Evolutionary conservation across 306 rosid genomes (phyloP), one percentile per base, ranked within the genome.

Genomic region (Betula pendula): DNA sequence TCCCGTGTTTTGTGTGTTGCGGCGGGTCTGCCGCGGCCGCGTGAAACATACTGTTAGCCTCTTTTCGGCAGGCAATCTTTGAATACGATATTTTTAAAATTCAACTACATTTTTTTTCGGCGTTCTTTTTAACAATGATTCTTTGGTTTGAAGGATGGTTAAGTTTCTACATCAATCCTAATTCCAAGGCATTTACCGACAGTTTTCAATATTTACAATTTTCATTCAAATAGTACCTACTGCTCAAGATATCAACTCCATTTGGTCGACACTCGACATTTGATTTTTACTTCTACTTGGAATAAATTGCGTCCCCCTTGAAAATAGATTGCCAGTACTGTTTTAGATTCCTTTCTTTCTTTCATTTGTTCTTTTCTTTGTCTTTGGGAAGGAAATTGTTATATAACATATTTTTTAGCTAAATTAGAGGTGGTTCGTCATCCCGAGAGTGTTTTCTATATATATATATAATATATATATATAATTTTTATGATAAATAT

Each of bases 21-120:
- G 9, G 47, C 69, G 1, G 70, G 40, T 66, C 70, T 66, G 47
- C 27, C 70, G 70, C 17, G 70, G 8, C 70, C 70, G 70, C 70
- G 70, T 66, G 44, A 19, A 3, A 38, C 48, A 9, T 31, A 31
- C 2, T 5, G 19, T 62, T 33, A 3, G 7, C 42, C 42, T 38
- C 42, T 38, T 35, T 3, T 31, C 3, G 29, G n/a, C 22, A 2
- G 4, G 3, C 15, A 19, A 10, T 17, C 1, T 40, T 3, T 11
- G 70, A 27, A 40, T 8, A 19, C 13, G 48, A 38, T 29, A 15
- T 13, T 0, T 3, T 27, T 13, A 60, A 29, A 29, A 60, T 29
- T 60, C 42, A 27, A 60, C 38, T 15, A 6, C 20, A 16, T n/a
- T 59, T 12, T 56, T 33, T 63, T 17, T 63, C 1, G 47, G 45